Evolutionary conservation across 2,329 filamentous ascomycete genomes (phyloP).

Genomic region (Fusarium cyanostomum): DNA sequence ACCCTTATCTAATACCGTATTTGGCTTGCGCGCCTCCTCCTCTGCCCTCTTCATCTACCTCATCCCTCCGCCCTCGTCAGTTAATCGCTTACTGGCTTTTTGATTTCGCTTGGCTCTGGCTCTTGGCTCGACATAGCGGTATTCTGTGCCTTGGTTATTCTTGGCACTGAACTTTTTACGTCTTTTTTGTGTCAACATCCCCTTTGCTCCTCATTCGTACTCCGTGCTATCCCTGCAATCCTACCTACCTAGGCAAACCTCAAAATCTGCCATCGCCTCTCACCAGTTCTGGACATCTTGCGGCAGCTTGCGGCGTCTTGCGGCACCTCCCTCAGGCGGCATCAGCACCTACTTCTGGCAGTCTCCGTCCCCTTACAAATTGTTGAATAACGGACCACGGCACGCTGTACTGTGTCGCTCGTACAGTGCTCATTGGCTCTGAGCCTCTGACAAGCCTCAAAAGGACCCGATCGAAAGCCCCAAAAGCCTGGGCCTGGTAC

Average conservation of each 20-base stretch:
- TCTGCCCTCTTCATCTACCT: conserved; percentile 1
- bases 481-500: conserved; percentile 30
- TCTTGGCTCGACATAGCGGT: conserved; percentile 28
- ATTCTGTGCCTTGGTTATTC: conserved; percentile 31
- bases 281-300: conserved; percentile 1
- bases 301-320: conserved; percentile 2
- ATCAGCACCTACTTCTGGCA: conserved; percentile 2
- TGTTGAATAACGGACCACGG: conserved; percentile 9
- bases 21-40: conserved; percentile 3
- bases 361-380: conserved; percentile 7
- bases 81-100: conserved; percentile 20
- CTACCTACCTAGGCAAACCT: conserved; percentile 27
- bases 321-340: conserved; percentile 8
- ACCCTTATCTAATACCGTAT: not conserved
- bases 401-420: conserved; percentile 27
- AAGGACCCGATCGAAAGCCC: conserved; percentile 28
- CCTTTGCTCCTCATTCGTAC: conserved; percentile 19
- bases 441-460: conserved; percentile 12
- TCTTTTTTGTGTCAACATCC: conserved; percentile 29
- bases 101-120: conserved; percentile 28
- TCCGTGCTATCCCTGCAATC: conserved; percentile 2
- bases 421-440: conserved; percentile 25
- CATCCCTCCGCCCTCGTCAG: conserved; percentile 2
- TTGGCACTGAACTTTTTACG: conserved; percentile 24
- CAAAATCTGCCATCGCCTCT: conserved; percentile 20